Evolutionary conservation across 177 flowering plant genomes (phyloP), one percentile per base, ranked within the genome.

Genomic region (Vitis hybrid): DNA sequence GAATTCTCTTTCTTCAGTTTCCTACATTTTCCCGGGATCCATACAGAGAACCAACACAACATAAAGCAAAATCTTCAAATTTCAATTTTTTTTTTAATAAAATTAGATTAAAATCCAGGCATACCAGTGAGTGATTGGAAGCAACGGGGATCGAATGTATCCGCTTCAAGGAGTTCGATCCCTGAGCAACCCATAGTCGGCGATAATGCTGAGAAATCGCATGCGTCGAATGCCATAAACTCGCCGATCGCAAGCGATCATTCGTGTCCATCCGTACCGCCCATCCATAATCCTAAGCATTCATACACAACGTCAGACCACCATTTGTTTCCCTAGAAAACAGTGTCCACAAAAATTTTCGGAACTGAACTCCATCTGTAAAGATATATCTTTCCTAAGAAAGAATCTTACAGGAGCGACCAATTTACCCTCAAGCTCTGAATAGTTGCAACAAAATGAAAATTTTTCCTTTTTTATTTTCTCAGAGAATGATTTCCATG

Each of bases 151-250:
- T 95, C 94, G 61, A 95, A 95, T 0, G 88, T 88, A 68, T 93
- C 98, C 2, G 98, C 99, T 80, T 95, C 92, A 19, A 93, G 94
- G 3, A 93, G 90, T 67, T 92, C 99, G 65, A 95, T 86, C 2
- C 99, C 98, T 0, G 80, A 71, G 76, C 99, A 95, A 18, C 97
- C 97, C 22, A 75, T 64, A 19, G 78, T 80, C 0, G 97, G 98
- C 2, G 97, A 95, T 3, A 95, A 66, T 95, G 97, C 83, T 95
- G 98, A 59, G 99, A 95, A 72, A 95, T 95, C 1, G 98, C 99
- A 53, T 92, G 97, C 99, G 92, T 95, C 6, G 98, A 95, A 72
- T 93, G 99, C 99, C 96, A 95, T 56, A 95, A 73, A 79, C 99
- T 95, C 11, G 98, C 98, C 72, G 90, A 77, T 71, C 97, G 77